phyloP scores from a whole-genome alignment of 306 rosid species.

The Vachellia collinsii region DNA sequence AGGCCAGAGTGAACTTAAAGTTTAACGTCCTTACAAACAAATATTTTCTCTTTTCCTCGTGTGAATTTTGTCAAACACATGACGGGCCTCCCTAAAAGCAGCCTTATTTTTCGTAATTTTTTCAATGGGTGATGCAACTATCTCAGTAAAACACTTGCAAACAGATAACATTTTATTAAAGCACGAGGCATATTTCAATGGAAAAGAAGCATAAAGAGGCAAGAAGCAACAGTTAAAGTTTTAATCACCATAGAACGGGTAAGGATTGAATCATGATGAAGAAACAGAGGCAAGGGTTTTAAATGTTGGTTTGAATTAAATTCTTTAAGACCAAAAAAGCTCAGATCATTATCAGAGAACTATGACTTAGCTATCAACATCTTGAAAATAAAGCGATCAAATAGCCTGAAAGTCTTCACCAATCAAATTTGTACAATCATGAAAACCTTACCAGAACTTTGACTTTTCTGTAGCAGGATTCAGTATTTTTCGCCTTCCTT shows the following conservation, averaged over 20 bases:
- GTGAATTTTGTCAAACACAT: conserved; percentile 50
- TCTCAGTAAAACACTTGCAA: conserved; percentile 35
- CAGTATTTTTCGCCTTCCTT: conserved; percentile 13
- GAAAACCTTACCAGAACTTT: conserved; percentile 40
- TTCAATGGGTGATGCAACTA: conserved; percentile 41
- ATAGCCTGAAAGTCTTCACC: conserved; percentile 40
- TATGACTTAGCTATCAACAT: conserved; percentile 37
- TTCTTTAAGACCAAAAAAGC: background rate
- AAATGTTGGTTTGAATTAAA: background rate
- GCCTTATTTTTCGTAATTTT: conserved; percentile 25
- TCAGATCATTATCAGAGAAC: background rate
- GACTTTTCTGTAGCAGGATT: conserved; percentile 36
- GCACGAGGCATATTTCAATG: conserved; percentile 2
- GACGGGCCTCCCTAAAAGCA: conserved; percentile 9
- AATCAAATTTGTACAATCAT: conserved; percentile 30
- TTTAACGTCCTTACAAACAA: background rate
- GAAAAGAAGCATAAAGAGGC: background rate
- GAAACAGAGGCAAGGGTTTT: conserved; percentile 7
- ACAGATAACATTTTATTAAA: conserved; percentile 22
- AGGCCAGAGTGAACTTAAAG: background rate
- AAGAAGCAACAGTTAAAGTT: conserved; percentile 40
- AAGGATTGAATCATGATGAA: conserved; percentile 30
- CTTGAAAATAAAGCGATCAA: conserved; percentile 24
- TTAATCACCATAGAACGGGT: conserved; percentile 37
- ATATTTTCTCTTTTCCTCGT: conserved; percentile 30